Conservation (phyloP, 2,329 filamentous ascomycete genomes). For the Fonsecaea pugnacius region DNA sequence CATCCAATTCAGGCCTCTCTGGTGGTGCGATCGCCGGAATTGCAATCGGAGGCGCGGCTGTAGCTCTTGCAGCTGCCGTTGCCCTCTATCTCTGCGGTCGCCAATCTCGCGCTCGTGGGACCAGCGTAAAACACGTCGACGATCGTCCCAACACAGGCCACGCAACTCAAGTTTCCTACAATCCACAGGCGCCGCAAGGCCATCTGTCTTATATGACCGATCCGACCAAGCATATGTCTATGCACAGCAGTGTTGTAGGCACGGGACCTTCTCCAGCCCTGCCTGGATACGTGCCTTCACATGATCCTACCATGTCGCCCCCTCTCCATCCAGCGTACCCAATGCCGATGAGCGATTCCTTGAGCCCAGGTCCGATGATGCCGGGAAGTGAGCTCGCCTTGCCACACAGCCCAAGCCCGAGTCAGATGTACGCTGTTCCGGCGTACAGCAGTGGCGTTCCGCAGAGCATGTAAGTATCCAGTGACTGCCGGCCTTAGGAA, state of each 20-base stretch:
- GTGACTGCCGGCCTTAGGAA: neutral
- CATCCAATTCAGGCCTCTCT: slow-evolving; percentile 18
- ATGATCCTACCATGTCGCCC: slow-evolving; percentile 26
- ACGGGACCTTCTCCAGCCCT: slow-evolving; percentile 20
- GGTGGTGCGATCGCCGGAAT: slow-evolving; percentile 30
- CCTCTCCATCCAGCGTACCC: slow-evolving; percentile 17
- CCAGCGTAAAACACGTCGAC: slow-evolving; percentile 2
- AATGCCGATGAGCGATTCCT: slow-evolving; percentile 19
- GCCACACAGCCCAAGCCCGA: slow-evolving; percentile 23
- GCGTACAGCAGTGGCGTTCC: slow-evolving; percentile 18
- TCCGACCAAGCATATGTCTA: slow-evolving; percentile 28
- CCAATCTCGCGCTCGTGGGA: slow-evolving; percentile 14
- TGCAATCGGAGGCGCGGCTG: slow-evolving; percentile 27
- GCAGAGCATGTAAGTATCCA: slow-evolving; percentile 22
- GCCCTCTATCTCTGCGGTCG: slow-evolving; percentile 30
- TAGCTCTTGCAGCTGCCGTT: slow-evolving; percentile 26
- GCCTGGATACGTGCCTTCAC: slow-evolving; percentile 27
- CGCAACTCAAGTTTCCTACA: slow-evolving; percentile 7
- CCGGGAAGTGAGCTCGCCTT: slow-evolving; percentile 9
- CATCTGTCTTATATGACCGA: slow-evolving; percentile 27
- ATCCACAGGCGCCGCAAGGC: slow-evolving; percentile 4
- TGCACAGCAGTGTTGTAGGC: slow-evolving; percentile 26
- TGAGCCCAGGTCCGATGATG: slow-evolving; percentile 9
- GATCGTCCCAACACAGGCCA: slow-evolving; percentile 22
- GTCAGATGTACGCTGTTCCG: slow-evolving; percentile 22